Evolutionary conservation across 78 protist genomes (phyloP), one percentile per base, ranked within the genome.

Genomic region (Polysphondylium violaceum): DNA sequence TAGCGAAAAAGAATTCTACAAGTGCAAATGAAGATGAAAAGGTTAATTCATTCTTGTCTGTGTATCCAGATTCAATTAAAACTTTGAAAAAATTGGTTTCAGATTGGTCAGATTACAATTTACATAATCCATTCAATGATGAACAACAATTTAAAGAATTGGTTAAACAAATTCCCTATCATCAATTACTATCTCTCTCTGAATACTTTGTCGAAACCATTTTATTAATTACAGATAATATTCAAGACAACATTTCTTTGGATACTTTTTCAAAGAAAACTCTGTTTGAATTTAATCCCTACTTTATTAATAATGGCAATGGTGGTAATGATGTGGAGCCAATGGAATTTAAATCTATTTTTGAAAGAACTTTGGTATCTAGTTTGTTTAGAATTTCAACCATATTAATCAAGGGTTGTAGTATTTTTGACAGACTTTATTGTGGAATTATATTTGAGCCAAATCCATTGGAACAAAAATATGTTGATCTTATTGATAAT

Each of bases 131-230:
- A 16, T 69, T 69, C 23, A 14, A 19, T 43, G 59, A 43, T 3
- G 17, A 33, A 23, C 41, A 69, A 21, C 41, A 69, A 69, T 69
- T 69, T 69, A 69, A 69, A 69, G 60, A 69, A 44, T 25, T 69
- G 38, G 38, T 53, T 69, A 69, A 43, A 43, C 27, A 8, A 3
- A 69, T 69, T n/a, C 76, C 76, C 38, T 69, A 43, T 25, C 21
- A 69, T 69, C 33, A 69, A 44, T 43, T 69, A 12, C 27, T 25
- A 23, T 43, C 58, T 43, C 23, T 43, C 3, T 36, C 76, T 43
- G 36, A 69, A 43, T 69, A 69, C 36, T 27, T 69, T 2, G 76
- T 44, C 43, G 76, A 69, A 69, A 27, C 76, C 16, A 69, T 69
- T 16, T 25, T 69, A 43, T 14, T 69, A 27, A 27, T 69, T 69